A percentile compares a stretch with the other conserved stretches of the same genome.
phyloP scores from a whole-genome alignment of 116 monocot genomes.

The Phalaenopsis hybrid region DNA sequence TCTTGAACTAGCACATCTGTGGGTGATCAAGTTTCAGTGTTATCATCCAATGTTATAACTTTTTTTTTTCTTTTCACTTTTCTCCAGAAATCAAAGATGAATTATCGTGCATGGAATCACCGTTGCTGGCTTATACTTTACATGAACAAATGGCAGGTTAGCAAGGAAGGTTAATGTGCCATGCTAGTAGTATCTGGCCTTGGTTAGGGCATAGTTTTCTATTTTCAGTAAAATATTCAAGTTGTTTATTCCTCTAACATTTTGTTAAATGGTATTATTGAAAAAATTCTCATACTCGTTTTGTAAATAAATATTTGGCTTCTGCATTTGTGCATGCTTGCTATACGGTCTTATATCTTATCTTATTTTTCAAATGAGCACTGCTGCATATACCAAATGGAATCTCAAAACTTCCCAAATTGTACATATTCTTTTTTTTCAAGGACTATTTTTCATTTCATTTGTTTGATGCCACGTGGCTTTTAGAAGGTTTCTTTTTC shows the following conservation, averaged over 20 bases:
- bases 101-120: conserved; percentile 85
- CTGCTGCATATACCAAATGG: not conserved
- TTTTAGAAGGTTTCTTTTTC: not conserved
- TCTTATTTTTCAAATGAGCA: not conserved
- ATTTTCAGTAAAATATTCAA: not conserved
- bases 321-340: not conserved
- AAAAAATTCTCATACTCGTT: not conserved
- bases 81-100: conserved; percentile 80
- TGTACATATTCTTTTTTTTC: not conserved
- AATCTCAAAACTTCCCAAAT: not conserved
- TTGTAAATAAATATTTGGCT: not conserved
- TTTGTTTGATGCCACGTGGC: not conserved
- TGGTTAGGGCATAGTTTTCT: not conserved
- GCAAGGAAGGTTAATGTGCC: not conserved
- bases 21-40: not conserved
- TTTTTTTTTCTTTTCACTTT: not conserved
- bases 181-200: not conserved
- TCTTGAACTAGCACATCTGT: not conserved
- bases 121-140: conserved; percentile 57
- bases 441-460: not conserved
- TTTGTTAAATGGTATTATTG: not conserved
- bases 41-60: not conserved
- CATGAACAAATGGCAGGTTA: conserved; percentile 60
- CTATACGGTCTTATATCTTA: not conserved
- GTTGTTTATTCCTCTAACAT: not conserved